phyloP scores from a whole-genome alignment of 2,329 filamentous ascomycete genomes.

The Colletotrichum somersetense region DNA sequence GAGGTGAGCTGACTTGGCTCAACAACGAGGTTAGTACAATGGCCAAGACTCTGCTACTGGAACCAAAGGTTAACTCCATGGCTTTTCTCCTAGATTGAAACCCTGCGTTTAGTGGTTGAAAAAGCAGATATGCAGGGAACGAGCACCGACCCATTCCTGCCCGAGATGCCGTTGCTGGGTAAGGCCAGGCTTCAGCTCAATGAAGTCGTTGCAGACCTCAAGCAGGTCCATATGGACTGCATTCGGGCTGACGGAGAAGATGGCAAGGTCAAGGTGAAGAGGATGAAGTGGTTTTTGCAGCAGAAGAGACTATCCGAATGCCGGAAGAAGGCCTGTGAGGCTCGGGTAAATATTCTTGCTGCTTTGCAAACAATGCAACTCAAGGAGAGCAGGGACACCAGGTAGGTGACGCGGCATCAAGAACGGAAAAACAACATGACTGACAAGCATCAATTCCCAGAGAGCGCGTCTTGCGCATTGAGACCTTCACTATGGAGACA shows the following conservation, averaged over 20 bases:
- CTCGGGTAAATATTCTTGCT: not conserved
- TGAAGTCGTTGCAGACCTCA: not conserved
- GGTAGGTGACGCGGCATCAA: not conserved
- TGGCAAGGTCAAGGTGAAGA: constrained; percentile 6
- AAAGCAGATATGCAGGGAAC: not conserved
- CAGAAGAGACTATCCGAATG: not conserved
- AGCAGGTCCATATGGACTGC: not conserved
- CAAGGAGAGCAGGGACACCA: not conserved
- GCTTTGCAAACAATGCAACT: not conserved
- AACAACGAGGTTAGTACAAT: constrained; percentile 13
- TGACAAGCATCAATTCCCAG: not conserved
- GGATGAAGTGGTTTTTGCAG: constrained; percentile 5
- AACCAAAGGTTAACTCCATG: not conserved
- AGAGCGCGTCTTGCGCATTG: not conserved
- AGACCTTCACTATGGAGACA: not conserved
- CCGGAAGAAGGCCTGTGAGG: constrained; percentile 2
- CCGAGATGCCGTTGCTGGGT: not conserved
- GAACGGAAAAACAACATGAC: not conserved
- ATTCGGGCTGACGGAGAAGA: not conserved
- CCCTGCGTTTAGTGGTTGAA: not conserved
- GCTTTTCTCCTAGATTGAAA: not conserved
- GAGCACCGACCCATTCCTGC: not conserved
- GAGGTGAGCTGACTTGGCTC: constrained; percentile 7
- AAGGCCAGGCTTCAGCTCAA: not conserved
- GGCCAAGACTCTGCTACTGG: accelerated